Evolutionary conservation across 148 eudicot species (phyloP), one percentile per base, ranked within the genome.

Genomic region (Heliosperma pusillum): DNA sequence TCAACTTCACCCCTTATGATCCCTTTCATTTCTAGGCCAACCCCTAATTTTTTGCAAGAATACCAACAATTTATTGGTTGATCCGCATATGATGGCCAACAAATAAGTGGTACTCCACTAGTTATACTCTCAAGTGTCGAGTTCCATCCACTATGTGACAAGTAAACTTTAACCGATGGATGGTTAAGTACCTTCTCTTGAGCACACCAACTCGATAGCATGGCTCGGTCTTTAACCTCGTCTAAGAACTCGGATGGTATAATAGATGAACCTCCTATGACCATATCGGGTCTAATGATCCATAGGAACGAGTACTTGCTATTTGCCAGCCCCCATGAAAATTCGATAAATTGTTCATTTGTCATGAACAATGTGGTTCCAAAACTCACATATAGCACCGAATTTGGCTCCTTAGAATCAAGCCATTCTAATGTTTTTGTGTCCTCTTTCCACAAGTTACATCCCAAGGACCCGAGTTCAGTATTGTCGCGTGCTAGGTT

Each of bases 371-470:
- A 69, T 2, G 72, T 75, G 21, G 78, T 80, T 2, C 82, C 82
- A 20, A 69, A 80, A 62, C 65, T 80, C 3, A 70, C 65, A 11
- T 80, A 74, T 2, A 74, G 19, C 27, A 80, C 78, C 0, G 82
- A 80, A 22, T 25, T 13, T 1, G 74, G 71, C 2, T 55, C 53
- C 26, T 62, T 22, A 3, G 66, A 47, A 47, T 75, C 78, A 21
- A 80, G 82, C 82, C 82, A 80, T 1, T 74, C 24, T 1, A 80
- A 68, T 17, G 78, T 30, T 29, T 59, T 20, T 10, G 42, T 20
- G 55, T 83, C 87, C 40, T 83, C 83, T 25, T 70, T 78, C 86
- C 86, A 83, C 1, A 86, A 56, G 58, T 61, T 85, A 5, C 82
- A 82, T 10, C 78, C 80, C 1, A 70, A 25, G 13, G 60, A 5